Percentiles rank a stretch among this genome's conserved stretches.
Conservation (phyloP, 2,329 filamentous ascomycete genomes). For the Verticillium dahliae region DNA sequence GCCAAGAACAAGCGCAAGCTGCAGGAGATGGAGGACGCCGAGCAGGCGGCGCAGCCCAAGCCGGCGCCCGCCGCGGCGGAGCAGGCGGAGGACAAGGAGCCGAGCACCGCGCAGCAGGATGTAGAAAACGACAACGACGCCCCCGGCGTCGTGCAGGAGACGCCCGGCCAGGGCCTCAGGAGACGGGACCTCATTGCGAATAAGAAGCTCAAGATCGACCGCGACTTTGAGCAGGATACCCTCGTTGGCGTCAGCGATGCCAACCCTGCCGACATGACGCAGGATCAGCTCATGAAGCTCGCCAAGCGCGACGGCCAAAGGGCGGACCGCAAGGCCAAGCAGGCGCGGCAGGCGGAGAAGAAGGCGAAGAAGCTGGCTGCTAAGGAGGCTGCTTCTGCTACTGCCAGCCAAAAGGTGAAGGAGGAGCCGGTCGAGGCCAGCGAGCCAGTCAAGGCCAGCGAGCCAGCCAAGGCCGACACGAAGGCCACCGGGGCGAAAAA, state of each 20-base stretch:
- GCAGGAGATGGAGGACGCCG: conserved; percentile 51
- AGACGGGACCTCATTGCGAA: conserved; percentile 37
- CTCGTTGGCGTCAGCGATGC: conserved; percentile 9
- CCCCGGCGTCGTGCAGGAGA: conserved; percentile 50
- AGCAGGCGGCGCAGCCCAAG: conserved; percentile 14
- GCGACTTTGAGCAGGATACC: conserved; percentile 3
- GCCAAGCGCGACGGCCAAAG: conserved; percentile 7
- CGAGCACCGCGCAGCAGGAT: conserved; percentile 56
- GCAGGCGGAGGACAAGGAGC: conserved; percentile 69
- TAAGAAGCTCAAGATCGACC: conserved; percentile 47
- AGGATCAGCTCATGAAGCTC: conserved; percentile 10
- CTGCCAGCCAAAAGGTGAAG: conserved; percentile 36
- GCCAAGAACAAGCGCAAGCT: conserved; percentile 75
- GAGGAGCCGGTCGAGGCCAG: conserved; percentile 24
- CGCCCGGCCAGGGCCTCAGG: conserved; percentile 59
- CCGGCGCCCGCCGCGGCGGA: conserved; percentile 43
- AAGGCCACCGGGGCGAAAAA: neutral
- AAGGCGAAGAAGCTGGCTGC: conserved; percentile 18
- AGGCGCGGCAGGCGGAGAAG: conserved; percentile 42
- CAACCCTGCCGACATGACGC: conserved; percentile 13
- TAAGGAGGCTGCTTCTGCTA: conserved; percentile 12
- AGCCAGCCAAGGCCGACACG: conserved; percentile 3
- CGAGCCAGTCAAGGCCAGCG: neutral
- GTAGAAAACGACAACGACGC: conserved; percentile 29
- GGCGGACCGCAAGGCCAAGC: conserved; percentile 18